Conservation (phyloP, 1,139 yeast genomes). For the Nakaseomyces delphensis region DNA sequence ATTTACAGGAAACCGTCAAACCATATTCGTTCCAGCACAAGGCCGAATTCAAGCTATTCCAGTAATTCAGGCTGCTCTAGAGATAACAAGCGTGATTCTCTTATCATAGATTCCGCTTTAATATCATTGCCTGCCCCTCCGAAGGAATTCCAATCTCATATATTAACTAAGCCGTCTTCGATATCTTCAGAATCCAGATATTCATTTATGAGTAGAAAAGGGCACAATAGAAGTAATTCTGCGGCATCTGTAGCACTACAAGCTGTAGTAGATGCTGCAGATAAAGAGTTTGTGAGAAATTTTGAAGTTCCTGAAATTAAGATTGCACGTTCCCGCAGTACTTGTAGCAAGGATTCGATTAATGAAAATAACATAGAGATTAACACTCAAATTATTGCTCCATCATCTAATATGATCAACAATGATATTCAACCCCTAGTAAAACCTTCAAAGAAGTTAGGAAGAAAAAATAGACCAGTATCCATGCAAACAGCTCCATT, state of each 20-base stretch:
- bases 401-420: neutral
- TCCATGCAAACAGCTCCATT: constrained; percentile 56
- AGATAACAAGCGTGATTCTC: constrained; percentile 24
- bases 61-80: constrained; percentile 28
- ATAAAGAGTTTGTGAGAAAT: constrained; percentile 13
- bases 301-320: neutral
- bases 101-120: constrained; percentile 23
- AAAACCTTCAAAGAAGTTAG: neutral
- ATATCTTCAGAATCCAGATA: constrained; percentile 20
- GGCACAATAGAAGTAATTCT: constrained; percentile 29
- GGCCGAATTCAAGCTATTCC: constrained; percentile 32
- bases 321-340: neutral
- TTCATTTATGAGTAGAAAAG: constrained; percentile 15
- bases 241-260: constrained; percentile 59
- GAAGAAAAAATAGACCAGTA: constrained; percentile 62
- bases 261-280: constrained; percentile 54
- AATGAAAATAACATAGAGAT: constrained; percentile 3
- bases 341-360: constrained; percentile 1
- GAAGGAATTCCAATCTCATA: constrained; percentile 25
- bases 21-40: constrained; percentile 27
- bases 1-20: constrained; percentile 36
- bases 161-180: constrained; percentile 24
- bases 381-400: neutral
- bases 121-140: constrained; percentile 26
- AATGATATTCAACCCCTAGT: neutral